phyloP scores from a whole-genome alignment of 1,284 basidiomycete genomes.

The Porodaedalea pini region DNA sequence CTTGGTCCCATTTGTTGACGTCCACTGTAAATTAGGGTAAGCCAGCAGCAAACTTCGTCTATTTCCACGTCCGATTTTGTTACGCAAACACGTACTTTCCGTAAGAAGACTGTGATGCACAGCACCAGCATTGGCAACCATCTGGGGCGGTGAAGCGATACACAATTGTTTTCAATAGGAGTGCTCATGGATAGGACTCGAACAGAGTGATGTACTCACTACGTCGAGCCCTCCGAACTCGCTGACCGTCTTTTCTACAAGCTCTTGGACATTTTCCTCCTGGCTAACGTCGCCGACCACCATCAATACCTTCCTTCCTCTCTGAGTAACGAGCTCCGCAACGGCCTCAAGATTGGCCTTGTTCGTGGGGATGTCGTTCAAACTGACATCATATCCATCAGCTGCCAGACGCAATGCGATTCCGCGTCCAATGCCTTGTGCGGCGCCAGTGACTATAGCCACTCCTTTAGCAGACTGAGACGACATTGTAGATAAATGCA shows the following conservation, averaged over 20 bases:
- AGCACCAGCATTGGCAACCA: constrained; percentile 23
- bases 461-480: constrained; percentile 10
- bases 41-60: too few relatives aligned
- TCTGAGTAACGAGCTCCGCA: constrained; percentile 1
- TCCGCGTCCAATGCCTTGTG: constrained; percentile 27
- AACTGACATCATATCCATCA: constrained; percentile 22
- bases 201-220: not conserved
- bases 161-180: not conserved
- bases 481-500: too few relatives aligned
- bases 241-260: constrained; percentile 7
- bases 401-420: constrained; percentile 21
- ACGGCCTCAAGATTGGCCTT: constrained; percentile 1
- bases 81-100: constrained; percentile 4
- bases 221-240: constrained; percentile 13
- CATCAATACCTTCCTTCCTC: constrained; percentile 7
- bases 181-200: not conserved
- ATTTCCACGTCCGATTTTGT: not conserved
- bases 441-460: constrained; percentile 16
- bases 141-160: too few relatives aligned
- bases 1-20: constrained; percentile 17
- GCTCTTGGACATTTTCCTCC: constrained; percentile 6
- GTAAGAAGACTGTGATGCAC: constrained; percentile 1
- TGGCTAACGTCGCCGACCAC: constrained; percentile 10
- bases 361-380: constrained; percentile 20
- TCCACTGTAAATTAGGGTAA: constrained; percentile 15